phyloP scores from a whole-genome alignment of 768 basidiomycete species.

The Xerocomus potaroensis region DNA sequence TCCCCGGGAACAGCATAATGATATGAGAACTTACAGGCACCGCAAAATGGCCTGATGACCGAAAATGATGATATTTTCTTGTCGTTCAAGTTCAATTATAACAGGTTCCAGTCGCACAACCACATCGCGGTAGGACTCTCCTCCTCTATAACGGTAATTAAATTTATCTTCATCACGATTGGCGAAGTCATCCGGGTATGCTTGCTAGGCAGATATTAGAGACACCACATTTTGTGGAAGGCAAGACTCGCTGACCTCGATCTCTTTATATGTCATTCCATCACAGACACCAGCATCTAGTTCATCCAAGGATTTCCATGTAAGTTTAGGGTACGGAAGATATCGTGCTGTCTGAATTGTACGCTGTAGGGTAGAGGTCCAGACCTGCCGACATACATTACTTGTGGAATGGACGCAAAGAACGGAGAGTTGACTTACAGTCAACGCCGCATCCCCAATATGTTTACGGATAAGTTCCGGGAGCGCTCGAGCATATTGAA shows the following conservation, averaged over 20 bases:
- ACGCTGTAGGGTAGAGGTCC: conserved; percentile 95
- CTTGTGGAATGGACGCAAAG: not conserved
- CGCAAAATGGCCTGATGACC: conserved; percentile 92
- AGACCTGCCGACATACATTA: conserved; percentile 66
- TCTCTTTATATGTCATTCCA: conserved; percentile 99
- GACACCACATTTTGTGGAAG: not conserved
- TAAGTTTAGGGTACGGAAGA: conserved; percentile 85
- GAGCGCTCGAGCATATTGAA: conserved; percentile 80
- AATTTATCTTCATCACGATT: conserved; percentile 99
- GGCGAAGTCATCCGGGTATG: conserved; percentile 97
- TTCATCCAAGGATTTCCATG: conserved; percentile 99
- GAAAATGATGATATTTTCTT: conserved; percentile 95
- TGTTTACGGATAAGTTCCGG: conserved; percentile 87
- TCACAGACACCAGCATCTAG: conserved; percentile 99
- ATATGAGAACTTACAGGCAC: conserved; percentile 51
- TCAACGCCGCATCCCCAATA: conserved; percentile 83
- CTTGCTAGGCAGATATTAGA: conserved; percentile 47
- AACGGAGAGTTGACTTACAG: conserved; percentile 43
- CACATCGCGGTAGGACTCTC: conserved; percentile 98
- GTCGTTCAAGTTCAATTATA: conserved; percentile 98
- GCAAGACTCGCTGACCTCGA: conserved; percentile 60
- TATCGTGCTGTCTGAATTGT: conserved; percentile 87
- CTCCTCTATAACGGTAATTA: conserved; percentile 95
- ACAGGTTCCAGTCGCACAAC: conserved; percentile 93
- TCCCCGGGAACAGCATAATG: not conserved